Base-by-base conservation (phyloP, 2,329 filamentous ascomycete species). In the Scleromitrula shiraiana region DNA sequence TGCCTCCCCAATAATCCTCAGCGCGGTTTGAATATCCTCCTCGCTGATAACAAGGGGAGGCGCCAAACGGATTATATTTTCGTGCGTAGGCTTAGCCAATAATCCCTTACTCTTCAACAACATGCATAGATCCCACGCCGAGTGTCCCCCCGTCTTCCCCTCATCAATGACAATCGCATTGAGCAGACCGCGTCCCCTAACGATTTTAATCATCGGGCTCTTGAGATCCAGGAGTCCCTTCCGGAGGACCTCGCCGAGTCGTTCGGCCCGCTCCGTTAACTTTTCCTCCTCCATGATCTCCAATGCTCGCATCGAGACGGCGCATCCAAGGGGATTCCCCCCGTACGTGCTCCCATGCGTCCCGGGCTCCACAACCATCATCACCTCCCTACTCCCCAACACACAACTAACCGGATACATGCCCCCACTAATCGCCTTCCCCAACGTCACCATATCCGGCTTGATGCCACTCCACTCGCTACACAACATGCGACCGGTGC, bases 341-440 rank as follows among this genome's bases (percentile, higher is more conserved):
- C 93, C 93, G 64, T 97, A 98, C n/a, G 93, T 98, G 35, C 88
- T 95, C 41, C 93, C 93, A 69, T 98, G 93, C 22, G 93, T 97
- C 51, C 93, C 93, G 22, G 93, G 88, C 74, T 98, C 93, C 55
- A 98, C 76, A 8, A 91, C 93, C 57, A 96, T 78, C 90, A 98
- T 96, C 55, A 97, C 76, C 49, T 96, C 90, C 70, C 85, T 89
- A 61, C 82, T 82, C 53, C 85, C 84, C 44, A 98, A 76, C 41
- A 98, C 90, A 61, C 84, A 89, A 53, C 89, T 95, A 50, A 98
- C 93, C n/a, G 93, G 93, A 70, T 98, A 98, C 85, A 97, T 93
- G 67, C 93, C 93, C 55, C 93, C 93, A 27, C 89, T 95, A 65
- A 98, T 95, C 59, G 93, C 93, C 74, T 98, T 98, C 64, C 93